phyloP scores from a whole-genome alignment of 2,329 filamentous ascomycete genomes.

The Aureobasidium lini region DNA sequence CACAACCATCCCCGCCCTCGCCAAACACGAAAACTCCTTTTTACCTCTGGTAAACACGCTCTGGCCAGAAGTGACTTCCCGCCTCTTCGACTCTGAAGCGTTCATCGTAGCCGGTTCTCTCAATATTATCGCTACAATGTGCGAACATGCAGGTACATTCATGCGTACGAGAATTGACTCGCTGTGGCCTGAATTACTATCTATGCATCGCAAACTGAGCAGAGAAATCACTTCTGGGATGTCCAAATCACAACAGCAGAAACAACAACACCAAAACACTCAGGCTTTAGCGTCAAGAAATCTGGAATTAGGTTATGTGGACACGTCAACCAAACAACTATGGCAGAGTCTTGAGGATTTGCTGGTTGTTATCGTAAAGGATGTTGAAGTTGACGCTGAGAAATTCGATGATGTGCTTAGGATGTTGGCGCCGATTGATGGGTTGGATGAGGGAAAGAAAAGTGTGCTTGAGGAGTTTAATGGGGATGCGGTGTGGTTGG shows the following conservation, averaged over 20 bases:
- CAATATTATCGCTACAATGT: slow-evolving; percentile 60
- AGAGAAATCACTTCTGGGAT: neutral
- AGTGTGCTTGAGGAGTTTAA: slow-evolving; percentile 58
- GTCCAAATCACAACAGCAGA: neutral
- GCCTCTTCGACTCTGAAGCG: slow-evolving; percentile 58
- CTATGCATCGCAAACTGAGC: slow-evolving; percentile 18
- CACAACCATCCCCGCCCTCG: slow-evolving; percentile 64
- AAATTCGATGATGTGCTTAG: slow-evolving; percentile 65
- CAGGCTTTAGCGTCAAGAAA: neutral
- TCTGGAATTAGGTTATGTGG: slow-evolving; percentile 6
- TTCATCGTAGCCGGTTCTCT: slow-evolving; percentile 66
- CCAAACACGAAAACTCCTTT: slow-evolving; percentile 72
- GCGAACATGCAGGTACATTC: slow-evolving; percentile 69
- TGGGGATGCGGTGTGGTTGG: slow-evolving; percentile 71
- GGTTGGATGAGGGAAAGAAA: slow-evolving; percentile 41
- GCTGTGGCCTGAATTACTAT: slow-evolving; percentile 51
- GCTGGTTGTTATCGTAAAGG: slow-evolving; percentile 52
- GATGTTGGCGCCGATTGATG: slow-evolving; percentile 42
- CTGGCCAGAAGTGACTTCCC: slow-evolving; percentile 74
- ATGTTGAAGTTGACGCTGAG: slow-evolving; percentile 59
- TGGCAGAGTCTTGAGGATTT: slow-evolving; percentile 58
- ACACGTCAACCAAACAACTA: slow-evolving; percentile 51
- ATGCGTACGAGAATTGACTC: slow-evolving; percentile 66
- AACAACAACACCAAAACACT: neutral
- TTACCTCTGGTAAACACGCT: slow-evolving; percentile 82